phyloP scores from a whole-genome alignment of 2,329 filamentous ascomycete species.

The Simplicillium sp. region DNA sequence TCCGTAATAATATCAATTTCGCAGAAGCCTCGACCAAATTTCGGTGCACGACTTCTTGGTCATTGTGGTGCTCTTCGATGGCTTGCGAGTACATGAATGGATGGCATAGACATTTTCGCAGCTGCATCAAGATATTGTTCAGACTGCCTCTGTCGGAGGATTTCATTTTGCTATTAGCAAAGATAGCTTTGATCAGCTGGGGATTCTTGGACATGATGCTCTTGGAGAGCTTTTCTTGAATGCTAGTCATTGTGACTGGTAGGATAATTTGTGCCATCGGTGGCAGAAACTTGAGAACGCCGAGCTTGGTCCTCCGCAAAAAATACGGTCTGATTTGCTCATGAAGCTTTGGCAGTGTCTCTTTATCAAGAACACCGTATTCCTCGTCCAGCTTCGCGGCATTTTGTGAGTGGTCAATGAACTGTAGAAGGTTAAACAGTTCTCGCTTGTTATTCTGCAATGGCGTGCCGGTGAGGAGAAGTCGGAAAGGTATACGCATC shows the following conservation, averaged over 20 bases:
- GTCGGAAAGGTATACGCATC: constrained; percentile 71
- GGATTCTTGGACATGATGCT: constrained; percentile 89
- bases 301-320: constrained; percentile 71
- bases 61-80: constrained; percentile 72
- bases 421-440: constrained; percentile 93
- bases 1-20: constrained; percentile 74
- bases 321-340: constrained; percentile 69
- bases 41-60: constrained; percentile 53
- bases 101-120: constrained; percentile 90
- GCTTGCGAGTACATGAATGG: constrained; percentile 88
- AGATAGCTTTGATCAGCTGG: constrained; percentile 78
- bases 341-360: constrained; percentile 75
- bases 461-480: constrained; percentile 84
- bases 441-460: constrained; percentile 93
- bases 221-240: constrained; percentile 92
- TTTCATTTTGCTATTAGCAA: constrained; percentile 59
- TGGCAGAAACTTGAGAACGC: constrained; percentile 84
- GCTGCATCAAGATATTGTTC: constrained; percentile 91
- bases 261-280: constrained; percentile 92
- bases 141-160: constrained; percentile 67
- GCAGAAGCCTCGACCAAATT: constrained; percentile 87
- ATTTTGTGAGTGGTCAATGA: constrained; percentile 64
- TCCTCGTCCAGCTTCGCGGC: constrained; percentile 66
- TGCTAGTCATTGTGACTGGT: constrained; percentile 85
- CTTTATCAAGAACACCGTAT: constrained; percentile 69